These are phyloP conservation scores for Trapa bicornis DNA, from an alignment of 345 rosid species.

Conservation along the genomic window DNA sequence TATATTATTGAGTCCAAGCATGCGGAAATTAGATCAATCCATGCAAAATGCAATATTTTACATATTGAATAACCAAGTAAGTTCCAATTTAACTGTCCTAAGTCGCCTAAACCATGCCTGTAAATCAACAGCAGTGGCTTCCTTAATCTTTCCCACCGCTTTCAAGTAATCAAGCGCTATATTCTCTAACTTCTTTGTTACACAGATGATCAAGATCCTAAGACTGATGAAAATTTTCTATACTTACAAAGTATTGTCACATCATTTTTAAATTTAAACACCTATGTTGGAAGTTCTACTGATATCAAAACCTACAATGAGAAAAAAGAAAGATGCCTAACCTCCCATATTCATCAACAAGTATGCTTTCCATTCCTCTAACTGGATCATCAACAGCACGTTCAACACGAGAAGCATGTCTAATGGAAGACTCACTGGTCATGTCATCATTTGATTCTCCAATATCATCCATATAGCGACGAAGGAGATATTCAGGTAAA, in stretches of 20 bases:
- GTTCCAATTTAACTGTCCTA: no score
- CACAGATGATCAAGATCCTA: neutral
- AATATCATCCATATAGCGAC: conserved; percentile 66
- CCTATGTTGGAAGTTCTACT: neutral
- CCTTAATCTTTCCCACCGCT: no score
- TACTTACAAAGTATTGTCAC: neutral
- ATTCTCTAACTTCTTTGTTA: neutral
- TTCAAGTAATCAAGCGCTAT: no score
- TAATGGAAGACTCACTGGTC: conserved; percentile 44
- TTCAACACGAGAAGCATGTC: conserved; percentile 86
- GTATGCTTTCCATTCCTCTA: conserved; percentile 97
- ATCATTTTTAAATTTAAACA: neutral
- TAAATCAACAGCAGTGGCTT: no score
- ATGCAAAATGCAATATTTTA: neutral
- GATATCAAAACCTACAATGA: neutral
- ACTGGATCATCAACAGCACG: conserved; percentile 90
- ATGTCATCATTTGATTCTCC: conserved; percentile 63
- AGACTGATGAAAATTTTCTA: neutral
- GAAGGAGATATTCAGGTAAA: conserved; percentile 68
- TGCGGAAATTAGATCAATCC: neutral
- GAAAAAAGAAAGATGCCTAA: conserved; percentile 13
- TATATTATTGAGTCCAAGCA: neutral
- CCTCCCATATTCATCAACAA: conserved; percentile 99
- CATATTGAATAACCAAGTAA: neutral
- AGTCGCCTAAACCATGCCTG: no score